Evolutionary conservation across 352 stramenopile genomes (phyloP), one percentile per base, ranked within the genome.

Genomic region (Globisporangium heterothallicum): DNA sequence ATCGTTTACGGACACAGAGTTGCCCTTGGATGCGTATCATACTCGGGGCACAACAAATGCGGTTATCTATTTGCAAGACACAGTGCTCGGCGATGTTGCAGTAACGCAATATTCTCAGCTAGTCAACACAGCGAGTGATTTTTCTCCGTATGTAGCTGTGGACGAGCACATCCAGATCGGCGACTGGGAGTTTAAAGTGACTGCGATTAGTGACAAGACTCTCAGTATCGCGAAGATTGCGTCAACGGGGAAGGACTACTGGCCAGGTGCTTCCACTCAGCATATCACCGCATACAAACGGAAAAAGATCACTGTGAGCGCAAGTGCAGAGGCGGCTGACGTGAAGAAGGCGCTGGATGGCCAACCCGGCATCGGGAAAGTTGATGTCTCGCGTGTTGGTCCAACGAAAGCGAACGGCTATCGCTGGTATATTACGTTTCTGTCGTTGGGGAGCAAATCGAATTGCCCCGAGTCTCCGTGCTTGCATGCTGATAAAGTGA

Each of bases 21-120:
- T 92, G 21, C 82, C 82, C 1, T 46, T 92, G 6, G 70, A 88
- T 43, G 71, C 75, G 13, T 89, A 92, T 51, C 72, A 88, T 22
- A 77, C 85, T 29, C 75, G 49, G 13, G 82, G 82, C 9, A 60
- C 60, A 2, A 66, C 50, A 0, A 49, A 18, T 0, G 61, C 62
- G 8, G 1, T 42, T 0, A 68, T 92, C 13, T 70, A 73, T 35
- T 1, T 87, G 6, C 65, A 72, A 13, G 82, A 90, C 41, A 92
- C 82, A 0, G 71, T 69, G 3, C 22, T 92, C n/a, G 82, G 77
- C 9, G 74, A 78, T 25, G 78, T 89, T 7, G 58, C 69, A 22
- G 78, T 88, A 3, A 71, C 48, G 0, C 49, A 61, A 29, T 61
- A 57, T 24, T 81, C 58, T 0, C 42, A 27, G 7, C 38, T 35